These are phyloP conservation scores for Gossypium arboreum DNA, from an alignment of 345 rosid genomes.

Conservation along the genomic window DNA sequence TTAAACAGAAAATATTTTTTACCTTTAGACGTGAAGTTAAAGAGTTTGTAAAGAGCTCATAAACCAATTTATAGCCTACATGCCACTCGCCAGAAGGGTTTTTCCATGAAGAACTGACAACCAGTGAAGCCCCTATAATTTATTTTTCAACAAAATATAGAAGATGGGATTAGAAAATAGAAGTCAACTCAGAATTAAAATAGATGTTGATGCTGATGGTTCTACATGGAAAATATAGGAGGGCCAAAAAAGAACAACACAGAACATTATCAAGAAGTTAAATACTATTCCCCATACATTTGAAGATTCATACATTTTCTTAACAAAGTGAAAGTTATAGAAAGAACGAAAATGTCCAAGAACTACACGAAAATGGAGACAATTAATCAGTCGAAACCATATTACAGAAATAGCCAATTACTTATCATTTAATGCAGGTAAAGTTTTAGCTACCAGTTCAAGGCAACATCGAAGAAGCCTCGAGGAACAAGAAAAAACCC, in stretches of 20 bases:
- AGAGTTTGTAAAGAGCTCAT: constrained; percentile 61
- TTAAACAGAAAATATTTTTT: constrained; percentile 6
- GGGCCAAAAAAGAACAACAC: constrained; percentile 3
- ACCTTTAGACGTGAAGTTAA: constrained; percentile 88
- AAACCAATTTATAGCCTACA: constrained; percentile 83
- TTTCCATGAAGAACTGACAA: constrained; percentile 82
- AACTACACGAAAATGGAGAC: not conserved
- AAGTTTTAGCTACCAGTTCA: not conserved
- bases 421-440: not conserved
- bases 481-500: not conserved
- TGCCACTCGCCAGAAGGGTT: constrained; percentile 95
- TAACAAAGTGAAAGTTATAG: not conserved
- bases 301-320: constrained; percentile 1
- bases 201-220: not conserved
- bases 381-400: not conserved
- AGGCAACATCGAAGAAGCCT: not conserved
- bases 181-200: constrained; percentile 8
- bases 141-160: constrained; percentile 8
- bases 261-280: constrained; percentile 12
- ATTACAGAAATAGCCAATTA: not conserved
- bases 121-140: constrained; percentile 54
- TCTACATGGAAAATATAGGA: not conserved
- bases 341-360: constrained; percentile 4
- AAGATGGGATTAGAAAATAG: not conserved
- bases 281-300: not conserved